A percentile compares a stretch with the other conserved stretches of the same genome.
phyloP scores from a whole-genome alignment of 2,329 filamentous ascomycete species.

The Aspergillus quadrilineatus region DNA sequence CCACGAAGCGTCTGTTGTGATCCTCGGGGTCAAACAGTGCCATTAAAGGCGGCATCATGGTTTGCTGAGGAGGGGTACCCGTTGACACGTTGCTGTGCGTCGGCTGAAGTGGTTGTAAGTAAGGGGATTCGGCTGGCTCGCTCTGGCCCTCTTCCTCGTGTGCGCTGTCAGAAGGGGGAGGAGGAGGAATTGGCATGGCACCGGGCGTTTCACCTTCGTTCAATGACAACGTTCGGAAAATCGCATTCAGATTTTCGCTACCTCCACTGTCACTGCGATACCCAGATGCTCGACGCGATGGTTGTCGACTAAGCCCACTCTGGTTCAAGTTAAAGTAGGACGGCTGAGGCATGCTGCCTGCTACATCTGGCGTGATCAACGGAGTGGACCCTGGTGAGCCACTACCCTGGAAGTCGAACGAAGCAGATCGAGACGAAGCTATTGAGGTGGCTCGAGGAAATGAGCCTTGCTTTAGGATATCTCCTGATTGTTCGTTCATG shows the following conservation, averaged over 20 bases:
- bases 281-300: constrained; percentile 67
- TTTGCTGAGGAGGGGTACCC: constrained; percentile 54
- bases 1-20: constrained; percentile 87
- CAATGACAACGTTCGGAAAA: constrained; percentile 77
- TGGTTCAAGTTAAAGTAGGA: constrained; percentile 81
- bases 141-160: constrained; percentile 74
- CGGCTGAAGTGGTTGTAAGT: constrained; percentile 66
- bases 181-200: constrained; percentile 32
- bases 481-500: constrained; percentile 79
- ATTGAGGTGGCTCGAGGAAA: constrained; percentile 84
- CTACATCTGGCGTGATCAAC: constrained; percentile 76
- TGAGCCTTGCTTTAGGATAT: constrained; percentile 86
- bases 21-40: constrained; percentile 94
- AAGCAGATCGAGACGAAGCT: constrained; percentile 87
- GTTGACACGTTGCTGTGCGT: constrained; percentile 52
- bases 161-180: constrained; percentile 46
- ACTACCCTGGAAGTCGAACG: constrained; percentile 79
- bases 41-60: constrained; percentile 88
- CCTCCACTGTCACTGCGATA: constrained; percentile 90
- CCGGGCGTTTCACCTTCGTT: constrained; percentile 58
- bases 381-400: constrained; percentile 83
- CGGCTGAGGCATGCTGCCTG: constrained; percentile 70
- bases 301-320: constrained; percentile 57
- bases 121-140: constrained; percentile 72
- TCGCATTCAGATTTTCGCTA: constrained; percentile 77